These are phyloP conservation scores for Aspergillus cristatus DNA, from an alignment of 495 filamentous ascomycete species.

Conservation along the genomic window DNA sequence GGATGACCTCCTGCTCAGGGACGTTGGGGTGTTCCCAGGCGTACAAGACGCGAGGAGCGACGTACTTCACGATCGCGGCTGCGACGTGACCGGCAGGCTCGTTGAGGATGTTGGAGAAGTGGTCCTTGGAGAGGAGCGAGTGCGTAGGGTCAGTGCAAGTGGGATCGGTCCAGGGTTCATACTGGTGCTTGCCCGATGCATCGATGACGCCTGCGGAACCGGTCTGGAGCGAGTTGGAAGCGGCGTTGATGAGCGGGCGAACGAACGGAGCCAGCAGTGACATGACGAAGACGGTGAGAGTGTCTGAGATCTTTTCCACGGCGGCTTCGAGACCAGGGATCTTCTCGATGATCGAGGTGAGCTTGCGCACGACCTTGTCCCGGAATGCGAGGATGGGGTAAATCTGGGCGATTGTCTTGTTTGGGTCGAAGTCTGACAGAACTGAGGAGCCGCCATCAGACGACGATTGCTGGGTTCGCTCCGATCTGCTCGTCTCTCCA, in stretches of 20 bases:
- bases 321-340: conserved; percentile 81
- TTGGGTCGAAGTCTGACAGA: conserved; percentile 72
- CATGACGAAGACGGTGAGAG: conserved; percentile 80
- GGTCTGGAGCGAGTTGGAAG: conserved; percentile 69
- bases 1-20: conserved; percentile 65
- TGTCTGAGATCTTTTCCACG: conserved; percentile 86
- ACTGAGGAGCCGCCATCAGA: conserved; percentile 46
- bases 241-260: conserved; percentile 80
- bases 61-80: conserved; percentile 67
- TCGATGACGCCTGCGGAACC: conserved; percentile 74
- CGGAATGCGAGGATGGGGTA: conserved; percentile 93
- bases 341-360: conserved; percentile 78
- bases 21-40: conserved; percentile 83
- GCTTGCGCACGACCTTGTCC: conserved; percentile 79
- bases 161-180: conserved; percentile 82
- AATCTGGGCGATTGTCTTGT: conserved; percentile 71
- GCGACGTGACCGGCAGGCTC: conserved; percentile 78
- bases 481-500: conserved; percentile 4
- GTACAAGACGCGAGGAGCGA: conserved; percentile 76
- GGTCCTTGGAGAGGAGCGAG: conserved; percentile 90
- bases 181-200: conserved; percentile 75
- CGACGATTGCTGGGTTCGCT: conserved; percentile 25
- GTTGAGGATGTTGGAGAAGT: conserved; percentile 91
- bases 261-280: conserved; percentile 85
- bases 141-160: conserved; percentile 86